Evolutionary conservation across 768 basidiomycete species (phyloP).

Genomic region (Boletus sp.): DNA sequence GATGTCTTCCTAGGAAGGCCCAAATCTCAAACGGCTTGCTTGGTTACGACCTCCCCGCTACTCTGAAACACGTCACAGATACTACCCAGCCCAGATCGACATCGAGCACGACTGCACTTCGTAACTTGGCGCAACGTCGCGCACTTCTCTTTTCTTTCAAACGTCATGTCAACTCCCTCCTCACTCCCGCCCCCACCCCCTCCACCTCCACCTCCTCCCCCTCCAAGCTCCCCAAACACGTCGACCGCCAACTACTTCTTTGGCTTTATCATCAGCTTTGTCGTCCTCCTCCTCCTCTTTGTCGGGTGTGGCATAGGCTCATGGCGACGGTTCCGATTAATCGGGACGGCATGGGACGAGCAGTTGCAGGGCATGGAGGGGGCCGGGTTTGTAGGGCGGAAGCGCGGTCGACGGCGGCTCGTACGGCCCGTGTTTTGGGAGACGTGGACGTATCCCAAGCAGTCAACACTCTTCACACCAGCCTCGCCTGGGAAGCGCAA

Average conservation of each 20-base stretch:
- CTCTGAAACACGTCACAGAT: slow-evolving; percentile 17
- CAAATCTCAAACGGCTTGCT: neutral
- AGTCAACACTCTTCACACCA: neutral
- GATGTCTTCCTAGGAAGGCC: neutral
- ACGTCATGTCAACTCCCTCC: slow-evolving; percentile 13
- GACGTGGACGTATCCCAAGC: slow-evolving; percentile 12
- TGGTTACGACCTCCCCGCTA: slow-evolving; percentile 14
- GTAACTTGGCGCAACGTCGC: neutral
- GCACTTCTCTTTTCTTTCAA: neutral
- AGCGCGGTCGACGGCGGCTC: slow-evolving; percentile 16
- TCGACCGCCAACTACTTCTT: slow-evolving; percentile 30
- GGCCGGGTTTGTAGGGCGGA: slow-evolving; percentile 1
- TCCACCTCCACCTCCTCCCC: neutral
- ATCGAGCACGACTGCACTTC: neutral
- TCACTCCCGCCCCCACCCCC: neutral
- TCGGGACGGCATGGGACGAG: slow-evolving; percentile 20
- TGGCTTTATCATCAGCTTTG: slow-evolving; percentile 33
- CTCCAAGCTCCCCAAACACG: neutral
- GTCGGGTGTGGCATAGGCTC: slow-evolving; percentile 49
- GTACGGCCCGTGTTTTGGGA: slow-evolving; percentile 20
- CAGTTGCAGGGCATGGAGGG: slow-evolving; percentile 16
- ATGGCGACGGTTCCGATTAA: slow-evolving; percentile 35
- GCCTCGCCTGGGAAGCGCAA: neutral
- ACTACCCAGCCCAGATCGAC: slow-evolving; percentile 5
- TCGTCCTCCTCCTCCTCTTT: slow-evolving; percentile 43